These are phyloP conservation scores for Hygrophila difformis DNA, from an alignment of 257 asterid genomes.

Conservation along the genomic window DNA sequence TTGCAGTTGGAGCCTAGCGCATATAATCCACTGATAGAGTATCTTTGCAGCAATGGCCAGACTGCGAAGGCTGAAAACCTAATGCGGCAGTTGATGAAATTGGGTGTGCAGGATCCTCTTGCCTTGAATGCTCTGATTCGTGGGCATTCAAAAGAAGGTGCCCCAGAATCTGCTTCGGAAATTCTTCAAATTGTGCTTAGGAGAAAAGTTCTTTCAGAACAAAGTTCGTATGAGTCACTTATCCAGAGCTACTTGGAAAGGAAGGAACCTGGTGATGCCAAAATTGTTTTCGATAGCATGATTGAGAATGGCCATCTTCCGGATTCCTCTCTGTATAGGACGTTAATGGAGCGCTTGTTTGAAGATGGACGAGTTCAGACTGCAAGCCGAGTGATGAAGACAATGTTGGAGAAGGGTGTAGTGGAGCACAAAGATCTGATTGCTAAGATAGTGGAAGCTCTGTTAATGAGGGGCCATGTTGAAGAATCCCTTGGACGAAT, in stretches of 20 bases:
- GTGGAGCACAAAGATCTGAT: constrained; percentile 63
- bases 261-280: constrained; percentile 81
- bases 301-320: constrained; percentile 74
- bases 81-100: constrained; percentile 83
- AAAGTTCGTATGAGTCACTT: constrained; percentile 51
- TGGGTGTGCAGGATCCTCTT: constrained; percentile 68
- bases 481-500: constrained; percentile 93
- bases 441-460: constrained; percentile 63
- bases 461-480: constrained; percentile 81
- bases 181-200: constrained; percentile 63
- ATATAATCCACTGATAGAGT: constrained; percentile 60
- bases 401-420: constrained; percentile 83
- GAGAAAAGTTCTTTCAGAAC: constrained; percentile 51
- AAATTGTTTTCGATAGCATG: constrained; percentile 75
- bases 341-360: constrained; percentile 80
- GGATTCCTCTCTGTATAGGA: constrained; percentile 55
- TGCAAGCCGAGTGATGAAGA: constrained; percentile 87
- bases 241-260: constrained; percentile 54
- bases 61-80: constrained; percentile 74
- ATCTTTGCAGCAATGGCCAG: constrained; percentile 74
- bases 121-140: constrained; percentile 56
- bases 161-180: constrained; percentile 67
- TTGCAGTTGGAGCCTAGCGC: constrained; percentile 68
- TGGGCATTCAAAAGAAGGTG: constrained; percentile 76
- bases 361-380: constrained; percentile 91